A percentile compares a stretch with the other conserved stretches of the same genome.
These are phyloP conservation scores for Blastomyces percursus DNA, from an alignment of 2,329 filamentous ascomycete species.

Conservation along the genomic window DNA sequence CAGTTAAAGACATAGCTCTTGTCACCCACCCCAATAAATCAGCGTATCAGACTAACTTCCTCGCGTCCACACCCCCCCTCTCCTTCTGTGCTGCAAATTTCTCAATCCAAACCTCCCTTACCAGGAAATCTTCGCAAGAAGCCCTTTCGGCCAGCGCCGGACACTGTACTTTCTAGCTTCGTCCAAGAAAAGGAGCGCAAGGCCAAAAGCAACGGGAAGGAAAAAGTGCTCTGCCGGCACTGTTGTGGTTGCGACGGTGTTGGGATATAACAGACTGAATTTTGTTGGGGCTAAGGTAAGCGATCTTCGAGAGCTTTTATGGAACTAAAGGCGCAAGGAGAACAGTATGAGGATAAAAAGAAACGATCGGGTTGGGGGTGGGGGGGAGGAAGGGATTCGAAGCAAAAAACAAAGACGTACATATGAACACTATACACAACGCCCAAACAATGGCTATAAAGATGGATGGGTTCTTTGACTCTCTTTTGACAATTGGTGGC, in stretches of 20 bases:
- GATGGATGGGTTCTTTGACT: constrained; percentile 56
- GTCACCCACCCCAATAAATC: background rate
- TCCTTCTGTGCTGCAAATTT: background rate
- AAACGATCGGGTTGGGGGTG: background rate
- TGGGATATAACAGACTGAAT: constrained; percentile 48
- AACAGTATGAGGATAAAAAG: background rate
- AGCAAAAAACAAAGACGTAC: constrained; percentile 28
- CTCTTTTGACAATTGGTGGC: constrained; percentile 53
- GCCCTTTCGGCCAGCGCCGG: constrained; percentile 47
- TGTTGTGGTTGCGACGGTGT: constrained; percentile 47
- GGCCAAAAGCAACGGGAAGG: constrained; percentile 60
- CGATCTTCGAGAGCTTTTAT: constrained; percentile 12
- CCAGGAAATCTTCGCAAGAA: constrained; percentile 54
- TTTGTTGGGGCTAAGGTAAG: background rate
- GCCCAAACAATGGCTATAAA: constrained; percentile 62
- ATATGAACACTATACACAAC: constrained; percentile 58
- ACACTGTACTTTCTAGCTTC: constrained; percentile 55
- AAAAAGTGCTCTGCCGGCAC: constrained; percentile 69
- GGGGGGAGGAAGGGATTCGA: background rate
- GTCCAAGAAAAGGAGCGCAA: constrained; percentile 53
- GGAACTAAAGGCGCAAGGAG: background rate
- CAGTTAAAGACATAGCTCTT: background rate
- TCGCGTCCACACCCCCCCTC: too few species aligned
- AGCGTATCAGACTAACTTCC: too few species aligned
- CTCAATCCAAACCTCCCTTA: constrained; percentile 25